Evolutionary conservation across 1,139 yeast species (phyloP).

Genomic region (Candida glucosophila): DNA sequence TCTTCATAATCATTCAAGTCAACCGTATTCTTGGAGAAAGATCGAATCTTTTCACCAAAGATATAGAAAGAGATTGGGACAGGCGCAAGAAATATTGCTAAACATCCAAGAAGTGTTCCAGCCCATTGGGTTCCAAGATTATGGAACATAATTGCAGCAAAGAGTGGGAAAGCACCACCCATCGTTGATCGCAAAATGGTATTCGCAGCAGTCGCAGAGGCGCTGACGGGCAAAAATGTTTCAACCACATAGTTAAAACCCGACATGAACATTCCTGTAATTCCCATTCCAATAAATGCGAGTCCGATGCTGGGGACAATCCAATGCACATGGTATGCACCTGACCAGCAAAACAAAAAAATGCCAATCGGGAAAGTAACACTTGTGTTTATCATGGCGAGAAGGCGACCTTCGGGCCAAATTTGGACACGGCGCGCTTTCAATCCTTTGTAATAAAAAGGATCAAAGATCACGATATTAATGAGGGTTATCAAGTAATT

Average conservation of each 20-base stretch:
- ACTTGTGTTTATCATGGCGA: conserved; percentile 56
- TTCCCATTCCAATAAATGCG: conserved; percentile 59
- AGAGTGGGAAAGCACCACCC: conserved; percentile 44
- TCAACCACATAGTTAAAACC: conserved; percentile 70
- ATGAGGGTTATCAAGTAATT: conserved; percentile 44
- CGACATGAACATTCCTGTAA: conserved; percentile 62
- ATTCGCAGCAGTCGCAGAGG: conserved; percentile 85
- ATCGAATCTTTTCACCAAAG: conserved; percentile 57
- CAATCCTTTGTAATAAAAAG: conserved; percentile 8
- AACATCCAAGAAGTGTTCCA: conserved; percentile 63
- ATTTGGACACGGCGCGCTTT: conserved; percentile 29
- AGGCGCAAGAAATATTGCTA: conserved; percentile 55
- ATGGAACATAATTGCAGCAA: conserved; percentile 60
- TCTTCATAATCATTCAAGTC: neutral
- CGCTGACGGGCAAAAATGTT: conserved; percentile 64
- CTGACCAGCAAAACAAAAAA: conserved; percentile 76
- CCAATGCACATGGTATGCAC: conserved; percentile 65
- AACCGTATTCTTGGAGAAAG: conserved; percentile 41
- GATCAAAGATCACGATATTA: conserved; percentile 15
- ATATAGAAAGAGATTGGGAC: conserved; percentile 64
- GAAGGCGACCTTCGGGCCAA: conserved; percentile 65
- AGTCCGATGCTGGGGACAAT: conserved; percentile 67
- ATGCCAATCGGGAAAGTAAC: conserved; percentile 61
- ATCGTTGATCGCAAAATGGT: conserved; percentile 64
- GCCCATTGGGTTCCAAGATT: conserved; percentile 80